These are phyloP conservation scores for Neurospora sp. DNA, from an alignment of 495 filamentous ascomycete genomes.

Conservation along the genomic window DNA sequence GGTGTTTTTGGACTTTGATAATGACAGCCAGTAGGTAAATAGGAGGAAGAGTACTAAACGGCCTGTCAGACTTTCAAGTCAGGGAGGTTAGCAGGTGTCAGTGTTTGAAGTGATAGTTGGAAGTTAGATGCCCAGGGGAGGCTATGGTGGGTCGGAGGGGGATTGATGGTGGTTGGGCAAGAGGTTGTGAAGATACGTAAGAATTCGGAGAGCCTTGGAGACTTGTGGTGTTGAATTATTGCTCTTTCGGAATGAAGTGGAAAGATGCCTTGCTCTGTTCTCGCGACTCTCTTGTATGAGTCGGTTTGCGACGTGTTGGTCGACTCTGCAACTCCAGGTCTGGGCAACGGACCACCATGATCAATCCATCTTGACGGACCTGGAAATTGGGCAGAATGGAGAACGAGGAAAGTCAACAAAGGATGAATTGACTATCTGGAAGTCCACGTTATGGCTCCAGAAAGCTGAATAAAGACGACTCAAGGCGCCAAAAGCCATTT, in stretches of 20 bases:
- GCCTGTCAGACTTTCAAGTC: too few species aligned
- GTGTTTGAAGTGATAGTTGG: not conserved
- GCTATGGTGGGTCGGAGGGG: not conserved
- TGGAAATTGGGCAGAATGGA: not conserved
- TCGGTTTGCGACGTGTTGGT: not conserved
- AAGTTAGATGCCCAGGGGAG: not conserved
- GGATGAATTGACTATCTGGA: not conserved
- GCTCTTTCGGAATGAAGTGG: not conserved
- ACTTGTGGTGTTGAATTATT: not conserved
- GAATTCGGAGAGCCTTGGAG: not conserved
- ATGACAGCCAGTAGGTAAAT: too few species aligned
- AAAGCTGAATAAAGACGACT: not conserved
- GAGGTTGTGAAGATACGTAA: not conserved
- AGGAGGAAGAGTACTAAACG: too few species aligned
- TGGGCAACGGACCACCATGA: not conserved
- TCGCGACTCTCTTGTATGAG: not conserved
- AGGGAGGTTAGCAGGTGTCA: not conserved
- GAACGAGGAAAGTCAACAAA: not conserved
- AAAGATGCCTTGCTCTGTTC: not conserved
- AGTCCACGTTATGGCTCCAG: not conserved
- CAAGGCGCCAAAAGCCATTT: not conserved
- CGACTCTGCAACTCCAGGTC: not conserved
- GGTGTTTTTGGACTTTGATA: too few species aligned
- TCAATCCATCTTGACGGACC: not conserved
- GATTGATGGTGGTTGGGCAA: too few species aligned